Conservation (phyloP, 495 filamentous ascomycete genomes). For the Penicillium simplicissimum region DNA sequence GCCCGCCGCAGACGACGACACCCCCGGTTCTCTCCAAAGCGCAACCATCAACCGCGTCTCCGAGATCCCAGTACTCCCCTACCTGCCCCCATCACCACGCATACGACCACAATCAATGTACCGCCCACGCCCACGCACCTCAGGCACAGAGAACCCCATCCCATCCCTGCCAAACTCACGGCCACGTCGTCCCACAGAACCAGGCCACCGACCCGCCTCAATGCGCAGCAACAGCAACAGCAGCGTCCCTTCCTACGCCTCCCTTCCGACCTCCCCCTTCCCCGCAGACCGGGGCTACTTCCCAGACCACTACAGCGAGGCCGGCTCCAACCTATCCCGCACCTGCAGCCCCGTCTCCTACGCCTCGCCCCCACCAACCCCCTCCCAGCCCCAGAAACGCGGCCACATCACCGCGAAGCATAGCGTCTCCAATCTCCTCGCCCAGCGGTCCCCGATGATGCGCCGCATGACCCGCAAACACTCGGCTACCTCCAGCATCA, state of each 20-base stretch:
- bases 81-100: conserved; percentile 23
- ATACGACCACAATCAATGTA: conserved; percentile 12
- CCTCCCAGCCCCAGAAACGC: conserved; percentile 25
- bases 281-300: conserved; percentile 19
- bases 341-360: conserved; percentile 28
- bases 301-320: conserved; percentile 26
- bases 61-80: conserved; percentile 30
- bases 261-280: conserved; percentile 22
- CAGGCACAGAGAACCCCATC: conserved; percentile 27
- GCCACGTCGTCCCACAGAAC: conserved; percentile 23
- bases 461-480: conserved; percentile 35
- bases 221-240: conserved; percentile 34
- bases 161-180: conserved; percentile 10
- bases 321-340: conserved; percentile 21
- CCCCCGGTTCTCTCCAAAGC: conserved; percentile 5
- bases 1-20: conserved; percentile 3
- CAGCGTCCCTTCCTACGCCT: conserved; percentile 27
- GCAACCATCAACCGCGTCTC: conserved; percentile 29
- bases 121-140: conserved; percentile 28
- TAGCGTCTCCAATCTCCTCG: conserved; percentile 29
- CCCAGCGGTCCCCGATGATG: conserved; percentile 30
- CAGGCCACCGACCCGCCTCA: conserved; percentile 28
- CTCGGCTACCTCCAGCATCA: conserved; percentile 69
- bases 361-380: conserved; percentile 23
- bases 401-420: conserved; percentile 25